phyloP scores from a whole-genome alignment of 257 asterid genomes.

The Solanum gandarillasii region DNA sequence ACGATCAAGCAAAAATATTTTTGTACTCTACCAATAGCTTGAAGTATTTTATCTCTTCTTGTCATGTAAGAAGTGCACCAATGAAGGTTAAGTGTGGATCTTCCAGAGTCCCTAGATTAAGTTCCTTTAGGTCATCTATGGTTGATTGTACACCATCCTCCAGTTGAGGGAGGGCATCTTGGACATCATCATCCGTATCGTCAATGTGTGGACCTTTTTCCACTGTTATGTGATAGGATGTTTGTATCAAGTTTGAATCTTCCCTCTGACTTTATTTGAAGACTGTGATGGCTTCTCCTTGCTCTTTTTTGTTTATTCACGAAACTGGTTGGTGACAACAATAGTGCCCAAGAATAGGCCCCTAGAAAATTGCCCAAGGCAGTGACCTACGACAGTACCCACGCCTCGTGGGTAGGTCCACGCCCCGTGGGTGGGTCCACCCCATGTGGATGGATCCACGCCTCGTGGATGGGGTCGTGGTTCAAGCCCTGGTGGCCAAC shows the following conservation, averaged over 20 bases:
- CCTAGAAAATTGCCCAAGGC: no score
- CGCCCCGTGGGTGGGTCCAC: no score
- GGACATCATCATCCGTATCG: neutral
- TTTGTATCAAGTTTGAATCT: neutral
- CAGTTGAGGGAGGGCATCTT: neutral
- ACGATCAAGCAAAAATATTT: neutral
- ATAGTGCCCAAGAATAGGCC: no score
- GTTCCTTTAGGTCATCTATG: neutral
- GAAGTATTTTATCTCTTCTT: neutral
- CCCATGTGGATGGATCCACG: no score
- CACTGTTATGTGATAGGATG: neutral
- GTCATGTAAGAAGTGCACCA: neutral
- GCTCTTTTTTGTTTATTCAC: neutral
- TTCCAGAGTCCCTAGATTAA: neutral
- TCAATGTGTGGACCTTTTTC: neutral
- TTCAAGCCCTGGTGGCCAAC: no score
- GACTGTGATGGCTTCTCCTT: neutral
- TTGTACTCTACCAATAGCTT: neutral
- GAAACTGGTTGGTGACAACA: neutral
- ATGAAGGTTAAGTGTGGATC: neutral
- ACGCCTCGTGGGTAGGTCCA: no score
- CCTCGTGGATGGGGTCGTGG: no score
- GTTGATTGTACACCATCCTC: neutral
- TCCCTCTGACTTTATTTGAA: neutral
- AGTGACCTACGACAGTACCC: no score